Evolutionary conservation across 2,329 filamentous ascomycete genomes (phyloP), one percentile per base, ranked within the genome.

Genomic region (Botryosphaeria dothidea): DNA sequence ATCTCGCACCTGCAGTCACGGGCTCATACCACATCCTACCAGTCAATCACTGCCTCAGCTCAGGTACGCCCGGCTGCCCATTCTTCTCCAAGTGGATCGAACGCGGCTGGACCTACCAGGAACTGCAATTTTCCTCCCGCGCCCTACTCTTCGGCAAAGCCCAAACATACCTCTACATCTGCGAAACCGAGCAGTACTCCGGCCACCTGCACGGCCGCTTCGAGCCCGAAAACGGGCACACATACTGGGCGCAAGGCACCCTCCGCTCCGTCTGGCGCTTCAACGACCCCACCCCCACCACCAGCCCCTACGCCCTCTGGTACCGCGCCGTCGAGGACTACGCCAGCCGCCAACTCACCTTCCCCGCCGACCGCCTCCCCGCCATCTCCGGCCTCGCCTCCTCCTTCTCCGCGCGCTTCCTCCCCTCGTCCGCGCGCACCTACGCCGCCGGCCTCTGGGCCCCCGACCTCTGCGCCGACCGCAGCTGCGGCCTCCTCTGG

Each of bases 301-400:
- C 19, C 1, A 25, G 25, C 2, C 4, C 1, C 8, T 21, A 48
- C 3, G 9, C 13, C 21, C 15, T n/a, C 25, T 51, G 48, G 25
- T 51, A 51, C 27, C 15, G 17, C 17, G 25, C 27, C 19, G 15
- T 51, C 13, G n/a, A 6, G 7, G 27, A 17, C 2, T 51, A 34
- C 48, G 13, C 48, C 25, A 6, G 17, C 27, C 48, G 36, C 34
- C 3, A 5, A 13, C 36, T 65, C 4, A 65, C 51, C 1, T 43
- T 43, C 19, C 13, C 25, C 9, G 6, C 11, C 4, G 62, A 65
- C 43, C 62, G 62, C 4, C 17, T 60, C 3, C 25, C 45, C 13
- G 36, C 62, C 21, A 43, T 61, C 5, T 56, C 51, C 13, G 62
- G 31, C 3, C n/a, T 65, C 6, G 62, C 62, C 2, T 34, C 48